Evolutionary conservation across 2,329 filamentous ascomycete genomes (phyloP).

Genomic region (Cryphonectria nitschkei): DNA sequence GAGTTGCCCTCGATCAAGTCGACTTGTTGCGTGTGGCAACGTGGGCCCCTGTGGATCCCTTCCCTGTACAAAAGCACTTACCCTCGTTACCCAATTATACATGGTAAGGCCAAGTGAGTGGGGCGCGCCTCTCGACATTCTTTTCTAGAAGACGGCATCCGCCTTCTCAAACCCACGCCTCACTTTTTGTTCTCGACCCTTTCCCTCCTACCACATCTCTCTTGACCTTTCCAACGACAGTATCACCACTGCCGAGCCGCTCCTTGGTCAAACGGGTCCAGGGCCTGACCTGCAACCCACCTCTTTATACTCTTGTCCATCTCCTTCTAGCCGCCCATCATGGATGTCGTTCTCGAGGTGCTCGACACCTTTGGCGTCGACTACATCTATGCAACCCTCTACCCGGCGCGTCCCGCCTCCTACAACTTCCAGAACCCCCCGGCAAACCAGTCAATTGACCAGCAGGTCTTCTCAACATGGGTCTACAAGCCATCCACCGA

Average conservation of each 20-base stretch:
- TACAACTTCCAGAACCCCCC: slow-evolving; percentile 56
- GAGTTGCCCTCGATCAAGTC: background rate
- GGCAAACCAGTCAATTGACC: slow-evolving; percentile 54
- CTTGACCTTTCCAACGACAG: background rate
- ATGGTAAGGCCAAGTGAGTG: background rate
- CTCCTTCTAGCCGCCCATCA: slow-evolving; percentile 47
- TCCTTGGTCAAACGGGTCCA: background rate
- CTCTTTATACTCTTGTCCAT: background rate
- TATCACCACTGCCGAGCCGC: background rate
- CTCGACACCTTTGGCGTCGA: slow-evolving; percentile 83
- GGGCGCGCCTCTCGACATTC: slow-evolving; percentile 9
- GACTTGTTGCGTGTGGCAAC: slow-evolving; percentile 8
- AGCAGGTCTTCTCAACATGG: slow-evolving; percentile 62
- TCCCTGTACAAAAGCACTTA: background rate
- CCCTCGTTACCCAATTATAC: background rate
- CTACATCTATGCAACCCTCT: slow-evolving; percentile 70
- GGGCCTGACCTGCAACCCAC: background rate
- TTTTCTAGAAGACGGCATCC: slow-evolving; percentile 24
- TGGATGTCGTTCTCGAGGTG: slow-evolving; percentile 92
- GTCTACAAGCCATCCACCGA: slow-evolving; percentile 74
- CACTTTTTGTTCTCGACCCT: background rate
- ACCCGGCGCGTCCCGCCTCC: slow-evolving; percentile 63
- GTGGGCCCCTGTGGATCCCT: slow-evolving; percentile 3
- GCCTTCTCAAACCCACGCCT: background rate
- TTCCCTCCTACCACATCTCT: background rate